phyloP scores from a whole-genome alignment of 1,284 basidiomycete genomes.

The Phellopilus nigrolimitatus region DNA sequence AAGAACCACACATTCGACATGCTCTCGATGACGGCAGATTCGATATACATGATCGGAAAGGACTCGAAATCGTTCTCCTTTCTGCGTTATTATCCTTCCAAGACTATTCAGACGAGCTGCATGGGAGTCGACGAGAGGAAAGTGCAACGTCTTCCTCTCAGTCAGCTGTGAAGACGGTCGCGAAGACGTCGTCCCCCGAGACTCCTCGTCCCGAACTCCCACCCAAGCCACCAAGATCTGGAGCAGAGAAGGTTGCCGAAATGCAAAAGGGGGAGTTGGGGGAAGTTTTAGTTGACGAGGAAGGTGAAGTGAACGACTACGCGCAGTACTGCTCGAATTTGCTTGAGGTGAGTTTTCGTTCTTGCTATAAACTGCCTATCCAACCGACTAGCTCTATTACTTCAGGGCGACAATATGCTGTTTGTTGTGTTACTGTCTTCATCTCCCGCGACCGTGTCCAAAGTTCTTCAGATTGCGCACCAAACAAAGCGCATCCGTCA shows the following conservation, averaged over 20 bases:
- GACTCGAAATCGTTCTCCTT: conserved; percentile 75
- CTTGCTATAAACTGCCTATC: neutral
- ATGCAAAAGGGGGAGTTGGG: conserved; percentile 68
- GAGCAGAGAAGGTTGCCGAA: conserved; percentile 62
- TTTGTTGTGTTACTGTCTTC: conserved; percentile 70
- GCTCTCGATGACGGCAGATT: too few species aligned
- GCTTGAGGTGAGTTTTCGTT: conserved; percentile 45
- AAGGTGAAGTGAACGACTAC: conserved; percentile 62
- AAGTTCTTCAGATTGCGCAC: conserved; percentile 75
- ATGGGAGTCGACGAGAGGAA: conserved; percentile 27
- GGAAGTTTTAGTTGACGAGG: conserved; percentile 64
- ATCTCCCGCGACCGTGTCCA: conserved; percentile 61
- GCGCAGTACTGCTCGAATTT: conserved; percentile 62
- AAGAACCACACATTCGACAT: too few species aligned
- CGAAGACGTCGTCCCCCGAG: conserved; percentile 9
- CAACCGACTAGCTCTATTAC: neutral
- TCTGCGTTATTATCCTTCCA: conserved; percentile 72
- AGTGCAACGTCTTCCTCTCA: conserved; percentile 20
- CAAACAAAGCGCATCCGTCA: conserved; percentile 70
- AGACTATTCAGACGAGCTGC: conserved; percentile 62
- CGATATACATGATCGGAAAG: conserved; percentile 77
- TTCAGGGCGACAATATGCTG: conserved; percentile 71
- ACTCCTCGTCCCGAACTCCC: conserved; percentile 54
- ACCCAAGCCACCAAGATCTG: conserved; percentile 42
- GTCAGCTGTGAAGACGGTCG: conserved; percentile 15